Conservation (phyloP, 106 monocot genomes). For the Gastrodia elata region DNA sequence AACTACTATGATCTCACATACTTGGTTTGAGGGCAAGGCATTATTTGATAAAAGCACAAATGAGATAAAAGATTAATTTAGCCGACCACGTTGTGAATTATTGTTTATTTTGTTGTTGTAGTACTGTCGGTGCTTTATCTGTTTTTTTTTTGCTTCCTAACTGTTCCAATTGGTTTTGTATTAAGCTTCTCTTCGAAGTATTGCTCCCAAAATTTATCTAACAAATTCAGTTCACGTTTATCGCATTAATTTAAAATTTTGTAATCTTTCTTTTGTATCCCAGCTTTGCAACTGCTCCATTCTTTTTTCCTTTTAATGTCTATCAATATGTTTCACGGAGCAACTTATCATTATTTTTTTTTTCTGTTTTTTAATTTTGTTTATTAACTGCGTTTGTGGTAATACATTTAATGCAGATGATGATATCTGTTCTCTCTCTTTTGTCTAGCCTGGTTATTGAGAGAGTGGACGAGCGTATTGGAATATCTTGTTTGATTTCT, state of each 20-base stretch:
- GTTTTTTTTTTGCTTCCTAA: neutral
- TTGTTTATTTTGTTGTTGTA: too few relatives aligned
- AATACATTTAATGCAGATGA: slow-evolving; percentile 50
- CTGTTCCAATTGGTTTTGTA: neutral
- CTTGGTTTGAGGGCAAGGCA: too few relatives aligned
- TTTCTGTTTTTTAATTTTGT: neutral
- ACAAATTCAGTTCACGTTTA: neutral
- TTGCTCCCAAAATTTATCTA: neutral
- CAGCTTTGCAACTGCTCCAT: neutral
- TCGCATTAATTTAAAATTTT: neutral
- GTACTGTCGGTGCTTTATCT: neutral
- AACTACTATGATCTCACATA: too few relatives aligned
- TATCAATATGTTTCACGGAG: neutral
- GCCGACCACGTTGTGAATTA: too few relatives aligned
- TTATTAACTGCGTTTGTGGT: neutral
- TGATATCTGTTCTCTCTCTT: slow-evolving; percentile 59
- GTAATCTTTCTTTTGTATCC: neutral
- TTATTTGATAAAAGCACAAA: too few relatives aligned
- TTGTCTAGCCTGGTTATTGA: slow-evolving; percentile 71
- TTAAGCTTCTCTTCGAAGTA: neutral
- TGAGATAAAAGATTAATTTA: too few relatives aligned
- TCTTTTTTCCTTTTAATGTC: neutral
- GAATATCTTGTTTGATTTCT: slow-evolving; percentile 63
- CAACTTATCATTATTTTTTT: neutral
- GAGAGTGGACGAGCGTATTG: slow-evolving; percentile 64